These are phyloP conservation scores for Agrocybe praecox DNA, from an alignment of 768 basidiomycete species.

Conservation along the genomic window DNA sequence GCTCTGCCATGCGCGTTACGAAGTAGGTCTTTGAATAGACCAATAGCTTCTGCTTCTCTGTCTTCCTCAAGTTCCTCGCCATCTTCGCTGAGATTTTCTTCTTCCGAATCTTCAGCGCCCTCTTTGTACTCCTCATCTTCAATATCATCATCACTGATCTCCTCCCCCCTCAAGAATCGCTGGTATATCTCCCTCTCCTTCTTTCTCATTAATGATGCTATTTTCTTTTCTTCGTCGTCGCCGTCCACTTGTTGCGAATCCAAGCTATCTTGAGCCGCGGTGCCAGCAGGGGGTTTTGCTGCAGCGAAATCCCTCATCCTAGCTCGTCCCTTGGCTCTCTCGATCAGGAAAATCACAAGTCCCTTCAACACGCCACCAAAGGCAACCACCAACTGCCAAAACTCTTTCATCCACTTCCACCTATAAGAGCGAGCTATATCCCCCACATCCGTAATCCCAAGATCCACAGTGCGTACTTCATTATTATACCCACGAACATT, in stretches of 20 bases:
- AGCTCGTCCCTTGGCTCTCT: conserved; percentile 18
- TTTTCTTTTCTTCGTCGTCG: conserved; percentile 28
- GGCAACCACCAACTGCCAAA: conserved; percentile 22
- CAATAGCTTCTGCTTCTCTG: conserved; percentile 41
- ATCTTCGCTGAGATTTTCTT: conserved; percentile 22
- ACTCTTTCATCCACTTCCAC: conserved; percentile 20
- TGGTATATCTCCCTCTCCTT: conserved; percentile 47
- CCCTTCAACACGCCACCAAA: conserved; percentile 29
- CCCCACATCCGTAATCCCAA: conserved; percentile 20
- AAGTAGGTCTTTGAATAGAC: conserved; percentile 59
- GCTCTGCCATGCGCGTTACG: conserved; percentile 15
- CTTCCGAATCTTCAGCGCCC: conserved; percentile 23
- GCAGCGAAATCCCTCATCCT: conserved; percentile 9
- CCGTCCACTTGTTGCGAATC: conserved; percentile 25
- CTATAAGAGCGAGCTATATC: conserved; percentile 2
- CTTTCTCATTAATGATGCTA: conserved; percentile 16
- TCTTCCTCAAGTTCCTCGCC: conserved; percentile 17
- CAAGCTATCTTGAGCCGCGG: conserved; percentile 12
- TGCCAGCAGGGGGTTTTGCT: not conserved
- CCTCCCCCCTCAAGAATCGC: conserved; percentile 64
- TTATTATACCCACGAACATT: conserved; percentile 22
- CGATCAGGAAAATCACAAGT: conserved; percentile 17
- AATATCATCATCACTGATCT: conserved; percentile 41
- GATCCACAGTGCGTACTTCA: conserved; percentile 29
- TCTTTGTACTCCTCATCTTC: conserved; percentile 25